Percentiles rank a stretch among this genome's conserved stretches.
Evolutionary conservation across 2,329 filamentous ascomycete genomes (phyloP).

Genomic region (Fusarium sp.): DNA sequence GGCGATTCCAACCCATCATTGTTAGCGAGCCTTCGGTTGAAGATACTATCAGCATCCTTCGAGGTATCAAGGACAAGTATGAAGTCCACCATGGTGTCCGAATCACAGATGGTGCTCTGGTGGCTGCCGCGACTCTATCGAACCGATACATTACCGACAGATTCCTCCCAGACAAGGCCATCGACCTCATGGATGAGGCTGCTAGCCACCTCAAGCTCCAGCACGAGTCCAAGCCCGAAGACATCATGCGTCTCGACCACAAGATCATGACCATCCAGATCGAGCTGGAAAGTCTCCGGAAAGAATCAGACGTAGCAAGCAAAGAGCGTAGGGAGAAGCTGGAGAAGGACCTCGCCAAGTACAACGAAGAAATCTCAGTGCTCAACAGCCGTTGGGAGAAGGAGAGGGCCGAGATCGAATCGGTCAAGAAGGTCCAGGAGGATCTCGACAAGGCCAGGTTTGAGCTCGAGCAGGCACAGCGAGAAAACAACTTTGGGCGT

Average conservation of each 20-base stretch:
- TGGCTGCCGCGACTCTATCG: slow-evolving; percentile 90
- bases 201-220: slow-evolving; percentile 90
- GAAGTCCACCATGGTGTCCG: slow-evolving; percentile 97
- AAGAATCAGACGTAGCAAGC: slow-evolving; percentile 92
- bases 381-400: slow-evolving; percentile 91
- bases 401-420: slow-evolving; percentile 86
- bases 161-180: slow-evolving; percentile 96
- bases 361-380: slow-evolving; percentile 80
- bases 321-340: slow-evolving; percentile 89
- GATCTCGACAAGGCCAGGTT: slow-evolving; percentile 88
- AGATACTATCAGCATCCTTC: slow-evolving; percentile 93
- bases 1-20: slow-evolving; percentile 92
- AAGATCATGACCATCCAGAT: slow-evolving; percentile 98
- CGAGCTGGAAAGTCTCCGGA: slow-evolving; percentile 91
- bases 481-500: slow-evolving; percentile 87
- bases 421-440: slow-evolving; percentile 87
- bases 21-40: slow-evolving; percentile 93
- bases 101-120: slow-evolving; percentile 91
- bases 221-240: slow-evolving; percentile 96
- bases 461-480: slow-evolving; percentile 88
- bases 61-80: slow-evolving; percentile 97
- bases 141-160: slow-evolving; percentile 98
- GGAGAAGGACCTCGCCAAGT: slow-evolving; percentile 78
- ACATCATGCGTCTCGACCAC: slow-evolving; percentile 91
- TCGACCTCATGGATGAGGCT: slow-evolving; percentile 96